These are phyloP conservation scores for Neonectria sp. DNA, from an alignment of 2,329 filamentous ascomycete species.

Conservation along the genomic window DNA sequence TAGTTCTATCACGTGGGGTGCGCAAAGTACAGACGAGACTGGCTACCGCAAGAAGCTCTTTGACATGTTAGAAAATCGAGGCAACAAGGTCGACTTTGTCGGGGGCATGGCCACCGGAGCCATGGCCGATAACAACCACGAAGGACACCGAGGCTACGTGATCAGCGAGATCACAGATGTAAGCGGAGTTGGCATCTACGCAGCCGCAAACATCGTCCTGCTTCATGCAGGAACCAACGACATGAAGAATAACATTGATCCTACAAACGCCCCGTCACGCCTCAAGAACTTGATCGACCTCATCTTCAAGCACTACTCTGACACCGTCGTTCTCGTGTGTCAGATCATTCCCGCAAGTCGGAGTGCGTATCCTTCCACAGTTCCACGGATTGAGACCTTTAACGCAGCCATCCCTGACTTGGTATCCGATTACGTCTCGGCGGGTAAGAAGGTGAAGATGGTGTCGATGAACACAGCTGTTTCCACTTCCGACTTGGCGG, in stretches of 20 bases:
- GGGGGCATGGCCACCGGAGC: slow-evolving; percentile 2
- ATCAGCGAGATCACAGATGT: background rate
- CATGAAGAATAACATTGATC: slow-evolving; percentile 1
- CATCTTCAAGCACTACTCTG: slow-evolving; percentile 3
- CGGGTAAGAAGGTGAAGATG: slow-evolving; percentile 7
- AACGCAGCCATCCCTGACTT: slow-evolving; percentile 1
- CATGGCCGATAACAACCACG: slow-evolving; percentile 38
- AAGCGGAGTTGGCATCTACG: slow-evolving; percentile 4
- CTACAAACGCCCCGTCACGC: background rate
- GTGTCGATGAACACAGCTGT: slow-evolving; percentile 33
- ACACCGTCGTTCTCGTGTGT: slow-evolving; percentile 8
- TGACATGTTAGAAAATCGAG: background rate
- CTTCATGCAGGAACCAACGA: slow-evolving; percentile 24
- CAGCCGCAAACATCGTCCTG: slow-evolving; percentile 9
- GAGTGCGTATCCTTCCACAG: background rate
- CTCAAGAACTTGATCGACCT: slow-evolving; percentile 18
- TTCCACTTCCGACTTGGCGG: slow-evolving; percentile 51
- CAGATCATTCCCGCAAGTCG: slow-evolving; percentile 5
- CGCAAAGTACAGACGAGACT: background rate
- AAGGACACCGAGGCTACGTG: slow-evolving; percentile 34
- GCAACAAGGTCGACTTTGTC: background rate
- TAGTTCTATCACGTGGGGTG: background rate
- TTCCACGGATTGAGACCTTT: background rate
- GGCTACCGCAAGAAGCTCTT: background rate
- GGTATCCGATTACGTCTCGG: background rate